These are phyloP conservation scores for Penicillium chermesinum DNA, from an alignment of 495 filamentous ascomycete genomes.

Conservation along the genomic window DNA sequence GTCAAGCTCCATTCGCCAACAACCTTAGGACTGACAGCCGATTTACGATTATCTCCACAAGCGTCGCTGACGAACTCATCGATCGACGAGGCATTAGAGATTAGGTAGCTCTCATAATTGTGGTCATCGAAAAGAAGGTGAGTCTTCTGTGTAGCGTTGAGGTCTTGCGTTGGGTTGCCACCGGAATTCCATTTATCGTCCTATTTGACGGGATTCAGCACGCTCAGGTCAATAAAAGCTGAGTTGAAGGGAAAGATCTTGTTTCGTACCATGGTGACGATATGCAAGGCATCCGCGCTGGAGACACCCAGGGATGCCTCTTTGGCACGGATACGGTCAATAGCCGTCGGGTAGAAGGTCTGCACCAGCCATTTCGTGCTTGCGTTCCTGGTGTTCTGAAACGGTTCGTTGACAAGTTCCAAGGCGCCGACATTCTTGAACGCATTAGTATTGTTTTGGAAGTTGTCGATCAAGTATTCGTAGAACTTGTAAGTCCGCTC, in stretches of 20 bases:
- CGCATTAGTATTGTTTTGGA: slow-evolving; percentile 44
- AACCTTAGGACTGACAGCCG: slow-evolving; percentile 2
- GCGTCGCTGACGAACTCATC: background rate
- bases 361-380: slow-evolving; percentile 33
- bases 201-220: background rate
- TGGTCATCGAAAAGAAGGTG: slow-evolving; percentile 1
- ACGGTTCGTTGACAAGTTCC: slow-evolving; percentile 58
- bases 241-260: background rate
- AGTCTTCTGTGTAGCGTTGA: slow-evolving; percentile 1
- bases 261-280: background rate
- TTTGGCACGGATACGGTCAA: background rate
- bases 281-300: background rate
- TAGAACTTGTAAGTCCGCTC: slow-evolving; percentile 54
- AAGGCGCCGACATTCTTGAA: slow-evolving; percentile 56
- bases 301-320: background rate
- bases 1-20: slow-evolving; percentile 7
- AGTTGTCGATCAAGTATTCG: slow-evolving; percentile 52
- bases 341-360: slow-evolving; percentile 22
- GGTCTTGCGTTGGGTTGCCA: background rate
- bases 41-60: background rate
- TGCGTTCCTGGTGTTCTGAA: slow-evolving; percentile 27
- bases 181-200: slow-evolving; percentile 2
- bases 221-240: background rate
- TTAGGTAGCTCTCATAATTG: background rate
- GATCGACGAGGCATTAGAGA: background rate